Evolutionary conservation across 306 rosid genomes (phyloP).

Genomic region (Boehmeria nivea): DNA sequence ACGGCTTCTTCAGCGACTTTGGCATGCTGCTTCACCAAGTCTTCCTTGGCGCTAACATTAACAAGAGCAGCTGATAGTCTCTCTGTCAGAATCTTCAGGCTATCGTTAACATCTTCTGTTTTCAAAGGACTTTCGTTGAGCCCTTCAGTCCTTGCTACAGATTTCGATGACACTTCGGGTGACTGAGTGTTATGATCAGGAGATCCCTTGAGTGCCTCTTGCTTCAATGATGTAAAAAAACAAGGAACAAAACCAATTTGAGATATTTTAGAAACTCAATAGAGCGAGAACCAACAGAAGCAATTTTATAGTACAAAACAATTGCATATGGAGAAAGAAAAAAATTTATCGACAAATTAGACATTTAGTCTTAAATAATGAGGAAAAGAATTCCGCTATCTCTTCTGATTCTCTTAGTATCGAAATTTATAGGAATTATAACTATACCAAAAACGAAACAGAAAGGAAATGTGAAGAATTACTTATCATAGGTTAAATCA

Average conservation of each 20-base stretch:
- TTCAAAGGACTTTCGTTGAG: constrained; percentile 13
- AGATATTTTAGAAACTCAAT: constrained; percentile 2
- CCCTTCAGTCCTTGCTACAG: constrained; percentile 25
- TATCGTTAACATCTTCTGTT: constrained; percentile 35
- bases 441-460: no score
- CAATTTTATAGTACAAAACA: no score
- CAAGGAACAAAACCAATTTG: constrained; percentile 14
- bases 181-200: constrained; percentile 49
- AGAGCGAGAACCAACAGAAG: no score
- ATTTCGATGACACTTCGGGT: constrained; percentile 61
- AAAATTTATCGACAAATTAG: no score
- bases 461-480: constrained; percentile 1
- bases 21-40: constrained; percentile 90
- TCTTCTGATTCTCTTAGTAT: no score
- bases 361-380: no score
- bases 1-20: constrained; percentile 99
- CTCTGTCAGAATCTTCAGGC: constrained; percentile 51
- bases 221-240: constrained; percentile 21
- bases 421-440: no score
- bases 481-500: no score
- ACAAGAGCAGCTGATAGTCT: constrained; percentile 78
- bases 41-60: constrained; percentile 82
- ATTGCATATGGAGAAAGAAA: no score
- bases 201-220: constrained; percentile 67
- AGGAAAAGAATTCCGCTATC: no score